Evolutionary conservation across 2,329 filamentous ascomycete species (phyloP), one percentile per base, ranked within the genome.

Genomic region (Sclerotinia glacialis): DNA sequence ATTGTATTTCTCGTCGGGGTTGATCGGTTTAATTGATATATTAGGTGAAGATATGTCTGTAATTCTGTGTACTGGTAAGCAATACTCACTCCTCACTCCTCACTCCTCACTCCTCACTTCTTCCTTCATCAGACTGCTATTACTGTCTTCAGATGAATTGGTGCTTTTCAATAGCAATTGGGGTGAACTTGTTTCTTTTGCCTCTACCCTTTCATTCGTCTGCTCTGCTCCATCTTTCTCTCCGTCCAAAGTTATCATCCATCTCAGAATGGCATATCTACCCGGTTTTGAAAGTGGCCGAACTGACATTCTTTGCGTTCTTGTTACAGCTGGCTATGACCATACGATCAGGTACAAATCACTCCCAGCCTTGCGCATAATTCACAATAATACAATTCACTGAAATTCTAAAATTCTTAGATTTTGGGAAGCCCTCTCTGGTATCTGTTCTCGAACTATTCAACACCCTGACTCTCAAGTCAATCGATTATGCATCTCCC

Each of bases 401-500:
- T 69, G 44, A 71, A 56, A n/a, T 55, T 26, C 6, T 50, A 9
- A 23, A 26, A 54, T 9, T 40, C 58, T 54, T 76, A 96, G 93
- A 71, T 99, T 99, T 82, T 99, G 95, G 95, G 95, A 99, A 80
- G 95, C 95, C 1, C 86, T 99, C 66, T 97, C 93, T 14, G 95
- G 95, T 64, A 98, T 99, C 74, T 99, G 95, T 81, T 97, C 93
- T 52, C 91, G 95, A 71, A 99, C 95, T 28, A 98, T 99, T 73
- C 95, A 97, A 74, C 94, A 99, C 76, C 92, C 95, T 2, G 95
- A 99, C 79, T 98, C 94, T 12, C 95, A 99, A 79, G 95, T 99
- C 73, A 99, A 99, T 80, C 91, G 95, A 53, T 89, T 99, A 59
- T 98, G 94, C 79, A 99, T 99, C 76, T 97, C 95, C 16, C 95